Evolutionary conservation across 768 basidiomycete species (phyloP).

Genomic region (Goffeauzyma gilvescens): DNA sequence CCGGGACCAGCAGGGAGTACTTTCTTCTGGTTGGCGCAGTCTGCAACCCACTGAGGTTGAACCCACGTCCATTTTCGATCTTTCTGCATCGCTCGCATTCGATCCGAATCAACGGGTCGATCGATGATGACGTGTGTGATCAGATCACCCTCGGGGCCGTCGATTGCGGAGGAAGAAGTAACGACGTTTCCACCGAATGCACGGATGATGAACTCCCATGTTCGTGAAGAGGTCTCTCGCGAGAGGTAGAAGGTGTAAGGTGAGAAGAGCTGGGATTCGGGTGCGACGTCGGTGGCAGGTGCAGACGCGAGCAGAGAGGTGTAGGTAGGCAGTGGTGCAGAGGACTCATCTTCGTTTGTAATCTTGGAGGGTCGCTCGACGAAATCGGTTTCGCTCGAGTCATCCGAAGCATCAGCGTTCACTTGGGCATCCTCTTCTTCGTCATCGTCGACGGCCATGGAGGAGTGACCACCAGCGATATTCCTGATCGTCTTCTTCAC

Average conservation of each 20-base stretch:
- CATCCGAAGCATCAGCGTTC: slow-evolving; percentile 17
- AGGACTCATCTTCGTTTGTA: slow-evolving; percentile 20
- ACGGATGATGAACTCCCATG: slow-evolving; percentile 85
- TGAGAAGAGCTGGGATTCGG: slow-evolving; percentile 46
- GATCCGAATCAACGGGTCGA: slow-evolving; percentile 42
- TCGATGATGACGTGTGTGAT: slow-evolving; percentile 96
- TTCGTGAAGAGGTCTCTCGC: slow-evolving; percentile 69
- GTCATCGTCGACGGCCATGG: slow-evolving; percentile 12
- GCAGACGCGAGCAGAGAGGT: slow-evolving; percentile 26
- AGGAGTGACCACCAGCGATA: slow-evolving; percentile 28
- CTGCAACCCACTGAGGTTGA: slow-evolving; percentile 95
- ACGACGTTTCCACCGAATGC: slow-evolving; percentile 82
- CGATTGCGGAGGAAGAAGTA: slow-evolving; percentile 42
- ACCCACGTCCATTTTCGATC: slow-evolving; percentile 60
- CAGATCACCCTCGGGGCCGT: slow-evolving; percentile 54
- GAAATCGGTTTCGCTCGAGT: slow-evolving; percentile 28
- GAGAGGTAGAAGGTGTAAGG: slow-evolving; percentile 85
- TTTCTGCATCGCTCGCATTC: slow-evolving; percentile 42
- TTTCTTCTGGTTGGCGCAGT: slow-evolving; percentile 75
- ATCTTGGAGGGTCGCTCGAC: slow-evolving; percentile 30
- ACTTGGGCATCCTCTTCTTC: slow-evolving; percentile 20
- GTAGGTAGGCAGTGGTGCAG: slow-evolving; percentile 42
- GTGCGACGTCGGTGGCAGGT: slow-evolving; percentile 20
- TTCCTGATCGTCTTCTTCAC: slow-evolving; percentile 39
- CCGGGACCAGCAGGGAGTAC: slow-evolving; percentile 46